phyloP scores from a whole-genome alignment of 192 early-diverging fungal species.

The Coemansia sp. region DNA sequence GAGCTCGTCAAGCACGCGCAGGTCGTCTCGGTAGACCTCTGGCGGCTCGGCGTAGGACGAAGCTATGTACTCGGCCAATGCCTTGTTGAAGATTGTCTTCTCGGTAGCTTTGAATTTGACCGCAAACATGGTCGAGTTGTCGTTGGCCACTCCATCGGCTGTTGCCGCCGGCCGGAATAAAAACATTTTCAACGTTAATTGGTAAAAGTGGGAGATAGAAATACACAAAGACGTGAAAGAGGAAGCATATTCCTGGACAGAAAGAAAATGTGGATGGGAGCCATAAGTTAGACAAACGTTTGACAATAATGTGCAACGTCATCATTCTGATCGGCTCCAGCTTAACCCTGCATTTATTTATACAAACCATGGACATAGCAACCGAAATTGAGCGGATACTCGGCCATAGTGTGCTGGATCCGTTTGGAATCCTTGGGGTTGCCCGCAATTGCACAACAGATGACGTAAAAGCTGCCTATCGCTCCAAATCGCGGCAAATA shows the following conservation, averaged over 20 bases:
- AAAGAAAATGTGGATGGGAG: constrained; percentile 1
- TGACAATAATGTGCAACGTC: constrained; percentile 3
- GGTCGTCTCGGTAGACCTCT: constrained; percentile 81
- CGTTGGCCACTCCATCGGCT: constrained; percentile 30
- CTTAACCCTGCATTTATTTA: neutral
- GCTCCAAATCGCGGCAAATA: constrained; percentile 40
- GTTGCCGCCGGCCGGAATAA: constrained; percentile 26
- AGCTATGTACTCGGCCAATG: constrained; percentile 69
- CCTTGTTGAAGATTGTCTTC: constrained; percentile 23
- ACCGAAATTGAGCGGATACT: constrained; percentile 42
- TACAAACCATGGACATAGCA: constrained; percentile 13
- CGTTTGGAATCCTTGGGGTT: constrained; percentile 36
- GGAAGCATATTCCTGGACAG: neutral
- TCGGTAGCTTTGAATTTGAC: constrained; percentile 50
- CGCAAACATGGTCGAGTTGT: constrained; percentile 35
- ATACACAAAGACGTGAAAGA: neutral
- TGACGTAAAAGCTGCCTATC: constrained; percentile 44
- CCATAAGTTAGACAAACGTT: neutral
- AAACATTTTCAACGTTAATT: constrained; percentile 24
- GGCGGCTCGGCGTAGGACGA: constrained; percentile 83
- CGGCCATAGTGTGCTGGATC: constrained; percentile 29
- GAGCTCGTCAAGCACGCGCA: constrained; percentile 76
- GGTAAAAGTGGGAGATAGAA: neutral
- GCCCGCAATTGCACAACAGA: constrained; percentile 19
- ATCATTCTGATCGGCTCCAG: neutral